Evolutionary conservation across 176 grass and related monocot genomes (phyloP).

Genomic region (Carex kokanica): DNA sequence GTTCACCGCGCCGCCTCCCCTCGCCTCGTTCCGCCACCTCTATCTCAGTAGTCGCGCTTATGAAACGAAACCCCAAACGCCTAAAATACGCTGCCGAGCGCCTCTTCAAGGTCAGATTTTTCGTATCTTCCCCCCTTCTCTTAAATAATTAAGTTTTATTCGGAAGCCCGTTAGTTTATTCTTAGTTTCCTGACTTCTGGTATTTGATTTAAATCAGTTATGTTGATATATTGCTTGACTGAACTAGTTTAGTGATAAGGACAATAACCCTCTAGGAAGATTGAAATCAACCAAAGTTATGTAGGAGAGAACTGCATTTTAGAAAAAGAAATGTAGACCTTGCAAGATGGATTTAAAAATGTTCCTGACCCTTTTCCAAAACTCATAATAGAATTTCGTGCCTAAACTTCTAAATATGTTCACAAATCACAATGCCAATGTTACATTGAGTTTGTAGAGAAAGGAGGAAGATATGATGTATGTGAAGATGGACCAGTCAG

Average conservation of each 20-base stretch:
- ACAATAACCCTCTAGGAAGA: no score
- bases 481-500: constrained; percentile 64
- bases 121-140: not conserved
- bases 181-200: not conserved
- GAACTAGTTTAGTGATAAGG: no score
- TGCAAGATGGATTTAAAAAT: not conserved
- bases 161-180: not conserved
- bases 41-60: constrained; percentile 37
- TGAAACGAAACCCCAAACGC: constrained; percentile 85
- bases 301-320: not conserved
- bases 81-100: constrained; percentile 75
- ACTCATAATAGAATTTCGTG: not conserved
- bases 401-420: not conserved
- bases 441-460: constrained; percentile 41
- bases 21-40: constrained; percentile 23
- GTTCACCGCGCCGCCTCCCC: constrained; percentile 2
- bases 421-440: not conserved
- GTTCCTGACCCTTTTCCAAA: not conserved
- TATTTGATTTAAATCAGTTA: not conserved
- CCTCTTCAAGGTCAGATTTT: constrained; percentile 55
- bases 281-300: not conserved
- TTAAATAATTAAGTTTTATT: not conserved
- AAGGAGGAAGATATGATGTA: constrained; percentile 56
- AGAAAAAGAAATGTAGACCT: not conserved
- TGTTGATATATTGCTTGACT: not conserved